Evolutionary conservation across 2,329 filamentous ascomycete species (phyloP), one percentile per base, ranked within the genome.

Genomic region (Fusarium palustre): DNA sequence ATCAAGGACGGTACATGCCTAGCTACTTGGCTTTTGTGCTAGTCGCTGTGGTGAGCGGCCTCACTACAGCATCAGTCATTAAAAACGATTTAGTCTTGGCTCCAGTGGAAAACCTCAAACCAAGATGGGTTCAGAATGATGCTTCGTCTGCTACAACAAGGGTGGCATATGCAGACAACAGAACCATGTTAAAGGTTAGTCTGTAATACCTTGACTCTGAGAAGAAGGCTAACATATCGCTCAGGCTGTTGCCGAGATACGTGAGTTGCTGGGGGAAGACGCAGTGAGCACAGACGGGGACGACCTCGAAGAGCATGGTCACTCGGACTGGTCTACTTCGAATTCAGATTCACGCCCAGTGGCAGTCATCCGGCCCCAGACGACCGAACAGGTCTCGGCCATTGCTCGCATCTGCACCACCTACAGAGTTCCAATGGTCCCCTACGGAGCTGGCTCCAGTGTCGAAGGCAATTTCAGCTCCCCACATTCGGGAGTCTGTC

Each of bases 401-500:
- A 87, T 92, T 59, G 90, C 88, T 6, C 84, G 84, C 69, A 81
- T 90, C 30, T 92, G 91, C 76, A 80, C 84, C 74, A 86, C 85
- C 66, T 84, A 88, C 76, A 85, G 80, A 34, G 86, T 92, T 47
- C 91, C 91, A 7, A 91, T 92, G 84, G 92, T 91, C 2, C 88
- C 89, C 1, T 94, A 91, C 74, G 91, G 90, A 4, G 92, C 92
- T 7, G 92, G 92, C 15, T 89, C 90, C 0, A 91, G 87, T 68
- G 81, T 93, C 1, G 91, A 93, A 76, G 91, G 88, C 41, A 91
- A 91, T 73, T 91, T 91, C 75, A 87, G 88, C 2, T 87, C 90
- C 7, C 89, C 90, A 0, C 84, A 85, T 69, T 88, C 89, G 1
- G 91, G 91, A 1, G 85, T 93, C 69, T 90, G 88, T 72, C 87